A percentile compares a stretch with the other conserved stretches of the same genome.
Conservation (phyloP, 805 yeast genomes). For the Ascoidea tarda region DNA sequence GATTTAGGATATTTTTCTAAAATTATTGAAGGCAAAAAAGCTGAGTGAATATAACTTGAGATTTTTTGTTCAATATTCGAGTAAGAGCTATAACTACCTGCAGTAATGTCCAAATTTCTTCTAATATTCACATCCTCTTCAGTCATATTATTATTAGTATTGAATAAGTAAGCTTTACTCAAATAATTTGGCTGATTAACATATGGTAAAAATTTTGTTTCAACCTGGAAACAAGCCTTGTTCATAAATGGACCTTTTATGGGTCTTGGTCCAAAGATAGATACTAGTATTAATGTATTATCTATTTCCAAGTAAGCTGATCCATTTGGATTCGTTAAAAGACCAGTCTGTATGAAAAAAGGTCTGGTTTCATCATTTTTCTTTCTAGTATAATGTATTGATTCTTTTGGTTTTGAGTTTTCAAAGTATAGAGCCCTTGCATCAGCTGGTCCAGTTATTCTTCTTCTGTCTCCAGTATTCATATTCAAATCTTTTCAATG, state of each 20-base stretch:
- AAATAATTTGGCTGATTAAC: slow-evolving; percentile 24
- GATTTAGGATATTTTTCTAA: slow-evolving; percentile 80
- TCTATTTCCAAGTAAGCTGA: slow-evolving; percentile 68
- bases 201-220: slow-evolving; percentile 38
- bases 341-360: slow-evolving; percentile 49
- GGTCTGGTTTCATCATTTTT: slow-evolving; percentile 12
- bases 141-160: slow-evolving; percentile 4
- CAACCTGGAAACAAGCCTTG: slow-evolving; percentile 51
- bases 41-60: slow-evolving; percentile 33
- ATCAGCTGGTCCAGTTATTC: slow-evolving; percentile 71
- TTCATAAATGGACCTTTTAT: slow-evolving; percentile 59
- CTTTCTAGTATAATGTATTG: neutral
- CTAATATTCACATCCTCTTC: slow-evolving; percentile 13
- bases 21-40: slow-evolving; percentile 37
- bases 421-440: slow-evolving; percentile 37
- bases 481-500: no score
- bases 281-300: slow-evolving; percentile 36
- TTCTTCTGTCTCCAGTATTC: slow-evolving; percentile 53
- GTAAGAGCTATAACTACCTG: slow-evolving; percentile 5
- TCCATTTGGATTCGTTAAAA: slow-evolving; percentile 64
- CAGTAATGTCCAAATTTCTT: no score
- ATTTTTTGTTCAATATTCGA: slow-evolving; percentile 29
- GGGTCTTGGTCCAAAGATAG: slow-evolving; percentile 86
- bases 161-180: slow-evolving; percentile 5
- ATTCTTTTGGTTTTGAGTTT: neutral